Percentiles rank a stretch among this genome's conserved stretches.
These are phyloP conservation scores for Yamadazyma laniorum DNA, from an alignment of 805 yeast genomes.

Conservation along the genomic window DNA sequence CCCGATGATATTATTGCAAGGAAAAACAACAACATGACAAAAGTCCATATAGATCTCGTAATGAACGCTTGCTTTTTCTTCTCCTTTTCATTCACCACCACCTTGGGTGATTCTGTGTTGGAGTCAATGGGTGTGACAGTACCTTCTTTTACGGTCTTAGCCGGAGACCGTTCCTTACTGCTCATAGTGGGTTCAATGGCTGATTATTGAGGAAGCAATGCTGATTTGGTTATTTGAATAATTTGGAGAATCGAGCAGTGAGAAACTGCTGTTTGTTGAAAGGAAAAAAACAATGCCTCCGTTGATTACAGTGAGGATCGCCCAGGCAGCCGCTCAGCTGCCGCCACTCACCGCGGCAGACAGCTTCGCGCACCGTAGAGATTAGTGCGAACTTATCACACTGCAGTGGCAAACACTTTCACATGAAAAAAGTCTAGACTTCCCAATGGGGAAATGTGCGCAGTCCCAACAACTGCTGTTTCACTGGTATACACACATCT, in stretches of 20 bases:
- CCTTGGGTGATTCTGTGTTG: not conserved
- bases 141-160: not conserved
- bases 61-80: slow-evolving; percentile 80
- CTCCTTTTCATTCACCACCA: slow-evolving; percentile 44
- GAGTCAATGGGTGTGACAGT: not conserved
- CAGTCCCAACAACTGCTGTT: no score
- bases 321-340: no score
- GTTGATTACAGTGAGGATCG: no score
- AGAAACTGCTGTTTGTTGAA: no score
- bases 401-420: no score
- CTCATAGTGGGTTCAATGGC: not conserved
- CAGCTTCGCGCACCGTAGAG: no score
- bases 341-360: no score
- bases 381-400: no score
- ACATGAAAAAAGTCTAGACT: no score
- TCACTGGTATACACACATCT: no score
- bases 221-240: slow-evolving; percentile 6
- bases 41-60: slow-evolving; percentile 88
- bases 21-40: slow-evolving; percentile 82
- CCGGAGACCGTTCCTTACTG: not conserved
- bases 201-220: slow-evolving; percentile 5
- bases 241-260: not conserved
- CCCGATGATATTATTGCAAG: slow-evolving; percentile 75
- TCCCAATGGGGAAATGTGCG: no score
- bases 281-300: no score